Evolutionary conservation across 2,329 filamentous ascomycete species (phyloP), one percentile per base, ranked within the genome.

Genomic region (Penicillium sp.): DNA sequence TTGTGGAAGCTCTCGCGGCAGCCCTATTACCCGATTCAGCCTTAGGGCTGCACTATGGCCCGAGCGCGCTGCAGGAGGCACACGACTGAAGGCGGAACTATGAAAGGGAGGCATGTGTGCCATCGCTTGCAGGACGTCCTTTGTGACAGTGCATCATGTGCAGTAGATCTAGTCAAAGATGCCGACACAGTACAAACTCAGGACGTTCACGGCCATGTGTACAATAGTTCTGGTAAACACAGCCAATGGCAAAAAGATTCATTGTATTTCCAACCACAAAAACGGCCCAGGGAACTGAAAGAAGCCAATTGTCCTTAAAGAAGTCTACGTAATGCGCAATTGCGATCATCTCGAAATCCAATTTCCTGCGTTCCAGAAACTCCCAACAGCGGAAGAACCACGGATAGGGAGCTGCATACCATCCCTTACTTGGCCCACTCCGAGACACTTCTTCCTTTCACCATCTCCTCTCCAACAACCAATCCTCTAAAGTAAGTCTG

Each of bases 11-110:
- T 29, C 13, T 19, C 16, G 48, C 47, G 39, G 47, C 47, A 50
- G 57, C 64, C 64, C 64, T 67, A 67, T 59, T 64, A 61, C 64
- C 62, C 55, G 53, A 64, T 64, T 21, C 45, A 53, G 64, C 21
- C n/a, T 60, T 67, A 67, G 64, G 64, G 64, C 62, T 65, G 61
- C 48, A 50, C 19, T 50, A 29, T 43, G 54, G 59, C 53, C 54
- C 53, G 44, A 51, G 49, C 37, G 35, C 25, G 31, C 29, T 39
- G 47, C 47, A 50, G 47, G 47, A 62, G 52, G 54, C 59, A 63
- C 62, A 63, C 61, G 57, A 62, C 48, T 44, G 26, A 21, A 29
- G 26, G 44, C 47, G 42, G 49, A 62, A 62, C 51, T 62, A 62
- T 60, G 50, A 54, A 61, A 42, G 48, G 33, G 48, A 37, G 25